Percentiles rank a stretch among this genome's conserved stretches.
Evolutionary conservation across 257 asterid species (phyloP).

Genomic region (Craterostigma plantagineum): DNA sequence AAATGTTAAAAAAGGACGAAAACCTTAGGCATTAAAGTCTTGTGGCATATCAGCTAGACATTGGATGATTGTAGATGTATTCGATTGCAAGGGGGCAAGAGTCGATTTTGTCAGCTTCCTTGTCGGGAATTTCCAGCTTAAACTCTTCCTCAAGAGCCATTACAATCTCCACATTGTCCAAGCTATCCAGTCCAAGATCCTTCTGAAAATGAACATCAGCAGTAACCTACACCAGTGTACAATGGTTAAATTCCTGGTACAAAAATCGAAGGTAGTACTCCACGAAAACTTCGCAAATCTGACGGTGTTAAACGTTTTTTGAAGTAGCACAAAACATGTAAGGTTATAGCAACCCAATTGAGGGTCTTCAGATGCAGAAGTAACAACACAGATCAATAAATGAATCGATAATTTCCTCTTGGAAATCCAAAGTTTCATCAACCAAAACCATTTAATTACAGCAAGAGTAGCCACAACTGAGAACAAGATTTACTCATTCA

Average conservation of each 20-base stretch:
- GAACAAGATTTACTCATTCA: too few relatives aligned
- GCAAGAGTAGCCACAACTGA: too few relatives aligned
- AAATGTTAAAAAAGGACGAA: too few relatives aligned
- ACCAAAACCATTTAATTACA: too few relatives aligned
- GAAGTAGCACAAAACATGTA: too few relatives aligned
- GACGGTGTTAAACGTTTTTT: too few relatives aligned
- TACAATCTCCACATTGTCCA: constrained; percentile 77
- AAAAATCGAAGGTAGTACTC: too few relatives aligned
- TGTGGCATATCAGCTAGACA: constrained; percentile 77
- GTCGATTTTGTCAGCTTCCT: constrained; percentile 75
- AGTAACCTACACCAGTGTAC: constrained; percentile 39
- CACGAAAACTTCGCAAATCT: too few relatives aligned
- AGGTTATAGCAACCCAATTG: background rate
- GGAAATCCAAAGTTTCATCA: too few relatives aligned
- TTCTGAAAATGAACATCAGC: constrained; percentile 69
- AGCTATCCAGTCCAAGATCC: constrained; percentile 79
- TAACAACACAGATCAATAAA: background rate
- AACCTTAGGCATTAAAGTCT: constrained; percentile 4
- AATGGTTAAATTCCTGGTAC: constrained; percentile 6
- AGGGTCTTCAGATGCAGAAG: too few relatives aligned
- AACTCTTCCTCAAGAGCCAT: constrained; percentile 92
- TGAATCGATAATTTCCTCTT: background rate
- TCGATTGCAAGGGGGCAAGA: constrained; percentile 69
- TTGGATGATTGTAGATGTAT: constrained; percentile 59
- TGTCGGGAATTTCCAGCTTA: constrained; percentile 74